phyloP scores from a whole-genome alignment of 1,284 basidiomycete genomes.

The Mycosarcoma maydis region DNA sequence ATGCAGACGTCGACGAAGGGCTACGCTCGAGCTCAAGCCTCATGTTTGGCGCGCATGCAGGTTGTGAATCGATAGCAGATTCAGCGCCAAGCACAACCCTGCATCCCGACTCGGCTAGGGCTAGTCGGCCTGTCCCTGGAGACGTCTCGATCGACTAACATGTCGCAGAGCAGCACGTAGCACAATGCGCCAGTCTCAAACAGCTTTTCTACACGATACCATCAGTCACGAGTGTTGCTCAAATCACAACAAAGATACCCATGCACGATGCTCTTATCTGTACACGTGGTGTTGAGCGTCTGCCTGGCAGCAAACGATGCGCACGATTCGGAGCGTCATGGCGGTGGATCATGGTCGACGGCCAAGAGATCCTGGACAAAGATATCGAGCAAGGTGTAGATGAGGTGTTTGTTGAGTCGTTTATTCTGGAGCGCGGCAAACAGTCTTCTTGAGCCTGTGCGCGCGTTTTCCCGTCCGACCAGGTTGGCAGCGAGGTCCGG shows the following conservation, averaged over 20 bases:
- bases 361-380: constrained; percentile 45
- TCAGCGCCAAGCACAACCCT: background rate
- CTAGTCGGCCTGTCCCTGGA: background rate
- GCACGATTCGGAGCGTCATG: too few relatives aligned
- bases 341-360: background rate
- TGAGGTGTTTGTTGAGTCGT: constrained; percentile 74
- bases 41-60: background rate
- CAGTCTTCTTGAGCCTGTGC: constrained; percentile 85
- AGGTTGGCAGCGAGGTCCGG: constrained; percentile 97
- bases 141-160: constrained; percentile 38
- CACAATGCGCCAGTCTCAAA: too few relatives aligned
- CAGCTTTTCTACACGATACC: background rate
- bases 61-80: background rate
- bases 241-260: too few relatives aligned
- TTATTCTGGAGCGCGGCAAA: constrained; percentile 92
- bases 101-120: constrained; percentile 9
- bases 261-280: too few relatives aligned
- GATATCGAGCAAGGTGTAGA: constrained; percentile 51
- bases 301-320: too few relatives aligned
- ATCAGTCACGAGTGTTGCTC: too few relatives aligned
- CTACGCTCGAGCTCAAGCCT: constrained; percentile 9
- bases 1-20: constrained; percentile 2
- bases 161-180: background rate
- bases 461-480: constrained; percentile 92
- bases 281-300: too few relatives aligned